Evolutionary conservation across 768 basidiomycete genomes (phyloP).

Genomic region (Russula olivacea): DNA sequence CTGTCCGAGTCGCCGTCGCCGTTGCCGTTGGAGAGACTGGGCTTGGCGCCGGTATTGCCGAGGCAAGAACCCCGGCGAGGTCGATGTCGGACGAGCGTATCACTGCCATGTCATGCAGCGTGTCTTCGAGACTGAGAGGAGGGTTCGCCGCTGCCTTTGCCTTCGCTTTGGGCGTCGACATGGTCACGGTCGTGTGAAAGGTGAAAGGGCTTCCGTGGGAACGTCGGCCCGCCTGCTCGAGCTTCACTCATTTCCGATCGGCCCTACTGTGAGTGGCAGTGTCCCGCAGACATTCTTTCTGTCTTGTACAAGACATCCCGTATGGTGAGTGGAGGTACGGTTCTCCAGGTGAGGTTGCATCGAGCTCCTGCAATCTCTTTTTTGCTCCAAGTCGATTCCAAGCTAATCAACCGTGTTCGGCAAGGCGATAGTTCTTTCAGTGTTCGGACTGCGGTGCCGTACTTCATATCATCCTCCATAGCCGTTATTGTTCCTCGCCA

Average conservation of each 20-base stretch:
- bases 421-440: too few species aligned
- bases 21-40: background rate
- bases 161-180: background rate
- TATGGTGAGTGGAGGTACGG: background rate
- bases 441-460: too few species aligned
- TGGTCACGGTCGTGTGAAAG: background rate
- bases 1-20: background rate
- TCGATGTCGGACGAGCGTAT: slow-evolving; percentile 54
- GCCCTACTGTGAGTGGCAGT: background rate
- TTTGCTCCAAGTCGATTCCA: background rate
- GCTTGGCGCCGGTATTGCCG: slow-evolving; percentile 5
- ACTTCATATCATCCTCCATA: too few species aligned
- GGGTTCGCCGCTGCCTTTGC: slow-evolving; percentile 37
- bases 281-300: background rate
- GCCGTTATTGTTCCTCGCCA: too few species aligned
- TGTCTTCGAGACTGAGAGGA: slow-evolving; percentile 51
- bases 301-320: too few species aligned
- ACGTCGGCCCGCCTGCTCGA: background rate
- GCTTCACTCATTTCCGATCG: background rate
- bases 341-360: background rate
- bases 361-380: background rate
- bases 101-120: slow-evolving; percentile 66
- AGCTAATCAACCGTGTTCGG: too few species aligned
- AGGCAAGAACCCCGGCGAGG: slow-evolving; percentile 32
- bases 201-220: background rate